A percentile compares a stretch with the other conserved stretches of the same genome.
phyloP scores from a whole-genome alignment of 2,329 filamentous ascomycete species.

The Colletotrichum phormii region DNA sequence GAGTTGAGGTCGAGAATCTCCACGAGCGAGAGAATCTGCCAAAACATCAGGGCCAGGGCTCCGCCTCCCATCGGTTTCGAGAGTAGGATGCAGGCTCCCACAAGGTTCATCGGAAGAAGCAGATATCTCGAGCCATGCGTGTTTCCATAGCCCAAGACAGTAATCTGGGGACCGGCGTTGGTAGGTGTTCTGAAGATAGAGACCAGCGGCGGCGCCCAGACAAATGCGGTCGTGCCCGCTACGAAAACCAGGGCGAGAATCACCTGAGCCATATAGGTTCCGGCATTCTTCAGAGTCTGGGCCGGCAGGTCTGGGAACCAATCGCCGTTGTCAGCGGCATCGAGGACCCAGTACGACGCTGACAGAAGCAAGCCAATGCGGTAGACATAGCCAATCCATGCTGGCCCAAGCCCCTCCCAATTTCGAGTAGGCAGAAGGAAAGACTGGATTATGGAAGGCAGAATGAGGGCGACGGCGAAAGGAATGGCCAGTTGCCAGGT shows the following conservation, averaged over 20 bases:
- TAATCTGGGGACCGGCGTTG: conserved; percentile 67
- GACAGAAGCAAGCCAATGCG: conserved; percentile 80
- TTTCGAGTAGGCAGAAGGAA: conserved; percentile 87
- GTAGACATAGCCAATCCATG: conserved; percentile 87
- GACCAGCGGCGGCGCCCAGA: conserved; percentile 87
- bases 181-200: conserved; percentile 71
- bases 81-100: conserved; percentile 80
- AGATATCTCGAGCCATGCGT: conserved; percentile 93
- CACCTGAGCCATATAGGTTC: conserved; percentile 83
- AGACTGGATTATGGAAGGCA: conserved; percentile 81
- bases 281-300: conserved; percentile 76
- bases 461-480: conserved; percentile 75
- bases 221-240: conserved; percentile 86
- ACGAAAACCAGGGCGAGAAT: conserved; percentile 84
- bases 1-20: conserved; percentile 72
- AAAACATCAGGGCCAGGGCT: conserved; percentile 82
- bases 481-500: conserved; percentile 89
- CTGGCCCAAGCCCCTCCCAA: conserved; percentile 85
- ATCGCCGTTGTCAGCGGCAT: conserved; percentile 86
- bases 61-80: conserved; percentile 96
- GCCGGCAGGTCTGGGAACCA: conserved; percentile 76
- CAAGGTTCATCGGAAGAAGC: conserved; percentile 82
- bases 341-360: conserved; percentile 87
- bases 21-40: conserved; percentile 86
- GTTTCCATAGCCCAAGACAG: conserved; percentile 91